Conservation (phyloP, 192 early-diverging fungal species). For the Cladochytrium replicatum region DNA sequence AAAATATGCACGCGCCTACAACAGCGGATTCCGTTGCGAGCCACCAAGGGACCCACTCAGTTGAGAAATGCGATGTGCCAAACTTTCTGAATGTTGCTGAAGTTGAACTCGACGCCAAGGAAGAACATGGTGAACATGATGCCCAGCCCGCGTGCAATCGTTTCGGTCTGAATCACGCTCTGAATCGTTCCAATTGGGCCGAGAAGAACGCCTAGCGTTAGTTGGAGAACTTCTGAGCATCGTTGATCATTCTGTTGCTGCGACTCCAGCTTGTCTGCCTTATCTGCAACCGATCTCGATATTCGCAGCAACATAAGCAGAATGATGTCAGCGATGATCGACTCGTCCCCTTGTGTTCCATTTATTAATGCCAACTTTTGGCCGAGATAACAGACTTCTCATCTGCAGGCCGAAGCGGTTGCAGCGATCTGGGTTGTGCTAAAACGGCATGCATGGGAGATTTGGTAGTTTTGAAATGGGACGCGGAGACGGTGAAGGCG, state of each 20-base stretch:
- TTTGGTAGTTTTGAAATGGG: no score
- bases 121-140: conserved; percentile 50
- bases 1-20: conserved; percentile 38
- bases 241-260: conserved; percentile 5
- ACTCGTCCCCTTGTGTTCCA: no score
- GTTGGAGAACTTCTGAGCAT: conserved; percentile 2
- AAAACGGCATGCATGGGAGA: no score
- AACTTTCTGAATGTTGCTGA: conserved; percentile 40
- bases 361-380: no score
- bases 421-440: no score
- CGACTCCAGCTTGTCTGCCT: conserved; percentile 12
- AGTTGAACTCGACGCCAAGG: conserved; percentile 45
- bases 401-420: no score
- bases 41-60: conserved; percentile 28
- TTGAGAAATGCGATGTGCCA: conserved; percentile 39
- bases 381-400: no score
- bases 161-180: conserved; percentile 46
- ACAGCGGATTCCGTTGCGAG: conserved; percentile 37
- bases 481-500: no score
- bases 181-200: conserved; percentile 30
- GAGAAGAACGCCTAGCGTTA: conserved; percentile 35
- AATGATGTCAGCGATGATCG: no score
- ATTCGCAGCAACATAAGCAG: no score
- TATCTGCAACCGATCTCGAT: conserved; percentile 15
- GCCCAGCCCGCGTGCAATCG: conserved; percentile 39